phyloP scores from a whole-genome alignment of 2,329 filamentous ascomycete species.

The Geoglossum cookeanum region DNA sequence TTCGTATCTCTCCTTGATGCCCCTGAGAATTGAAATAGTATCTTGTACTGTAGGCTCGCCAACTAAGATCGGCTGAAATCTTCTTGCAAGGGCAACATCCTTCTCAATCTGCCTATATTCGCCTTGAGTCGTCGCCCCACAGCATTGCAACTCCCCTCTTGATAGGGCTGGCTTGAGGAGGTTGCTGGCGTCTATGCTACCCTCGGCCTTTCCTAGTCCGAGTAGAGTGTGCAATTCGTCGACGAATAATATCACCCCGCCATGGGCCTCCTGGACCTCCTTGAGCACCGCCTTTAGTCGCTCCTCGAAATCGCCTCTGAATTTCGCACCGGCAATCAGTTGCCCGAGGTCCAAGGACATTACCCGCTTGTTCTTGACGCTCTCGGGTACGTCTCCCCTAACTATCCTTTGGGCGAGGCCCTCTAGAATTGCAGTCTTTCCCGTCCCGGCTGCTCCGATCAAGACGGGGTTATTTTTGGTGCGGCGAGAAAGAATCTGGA shows the following conservation, averaged over 20 bases:
- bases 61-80: conserved; percentile 91
- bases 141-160: conserved; percentile 83
- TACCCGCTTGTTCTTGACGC: conserved; percentile 84
- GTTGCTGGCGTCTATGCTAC: conserved; percentile 91
- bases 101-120: conserved; percentile 93
- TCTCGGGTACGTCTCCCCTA: conserved; percentile 82
- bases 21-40: conserved; percentile 84
- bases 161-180: conserved; percentile 86
- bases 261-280: conserved; percentile 77
- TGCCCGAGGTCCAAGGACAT: conserved; percentile 76
- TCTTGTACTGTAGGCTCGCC: conserved; percentile 79
- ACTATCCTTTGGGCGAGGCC: conserved; percentile 81
- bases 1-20: conserved; percentile 95
- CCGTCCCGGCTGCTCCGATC: conserved; percentile 80
- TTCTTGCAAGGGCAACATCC: conserved; percentile 75
- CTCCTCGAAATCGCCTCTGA: conserved; percentile 90
- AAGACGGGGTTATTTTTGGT: conserved; percentile 94
- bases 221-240: conserved; percentile 86
- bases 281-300: conserved; percentile 76
- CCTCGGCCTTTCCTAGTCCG: conserved; percentile 84
- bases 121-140: conserved; percentile 78
- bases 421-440: conserved; percentile 86
- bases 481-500: conserved; percentile 76
- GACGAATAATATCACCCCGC: conserved; percentile 82
- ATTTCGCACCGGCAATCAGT: conserved; percentile 89